Percentiles rank a stretch among this genome's conserved stretches.
Conservation (phyloP, 495 filamentous ascomycete species). For the Penicillium crystallinum region DNA sequence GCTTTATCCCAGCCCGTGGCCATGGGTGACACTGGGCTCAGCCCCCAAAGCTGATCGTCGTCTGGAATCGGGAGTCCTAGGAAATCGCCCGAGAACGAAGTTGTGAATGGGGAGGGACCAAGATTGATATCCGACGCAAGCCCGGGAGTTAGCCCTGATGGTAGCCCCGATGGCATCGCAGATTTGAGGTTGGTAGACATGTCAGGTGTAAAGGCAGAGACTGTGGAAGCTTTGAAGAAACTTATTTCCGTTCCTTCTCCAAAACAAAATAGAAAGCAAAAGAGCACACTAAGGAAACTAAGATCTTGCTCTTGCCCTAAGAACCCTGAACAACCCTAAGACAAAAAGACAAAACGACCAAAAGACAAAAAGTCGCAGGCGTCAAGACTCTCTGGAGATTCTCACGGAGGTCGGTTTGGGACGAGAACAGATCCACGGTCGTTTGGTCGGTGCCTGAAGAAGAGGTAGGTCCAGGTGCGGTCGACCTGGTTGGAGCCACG, state of each 20-base stretch:
- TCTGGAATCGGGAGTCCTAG: slow-evolving; percentile 26
- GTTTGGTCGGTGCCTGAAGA: slow-evolving; percentile 16
- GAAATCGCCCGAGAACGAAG: slow-evolving; percentile 26
- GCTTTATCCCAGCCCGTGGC: slow-evolving; percentile 25
- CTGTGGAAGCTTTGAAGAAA: neutral
- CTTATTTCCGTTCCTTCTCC: neutral
- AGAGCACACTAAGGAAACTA: neutral
- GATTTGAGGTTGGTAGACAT: slow-evolving; percentile 22
- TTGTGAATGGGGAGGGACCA: slow-evolving; percentile 18
- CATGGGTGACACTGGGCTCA: slow-evolving; percentile 31
- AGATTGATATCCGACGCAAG: slow-evolving; percentile 1
- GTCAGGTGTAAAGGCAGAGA: neutral
- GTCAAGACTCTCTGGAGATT: slow-evolving; percentile 13
- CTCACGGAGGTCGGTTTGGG: neutral
- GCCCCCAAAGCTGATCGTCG: slow-evolving; percentile 32
- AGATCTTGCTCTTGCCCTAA: neutral
- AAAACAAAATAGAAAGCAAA: neutral
- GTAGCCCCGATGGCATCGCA: slow-evolving; percentile 11
- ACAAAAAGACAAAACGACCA: no score
- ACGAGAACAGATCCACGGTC: slow-evolving; percentile 17
- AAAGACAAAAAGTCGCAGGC: slow-evolving; percentile 17
- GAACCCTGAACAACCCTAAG: slow-evolving; percentile 1
- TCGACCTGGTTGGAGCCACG: slow-evolving; percentile 24
- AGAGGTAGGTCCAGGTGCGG: slow-evolving; percentile 13
- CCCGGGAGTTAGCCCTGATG: neutral